These are phyloP conservation scores for Suillus decipiens DNA, from an alignment of 768 basidiomycete genomes.

Conservation along the genomic window DNA sequence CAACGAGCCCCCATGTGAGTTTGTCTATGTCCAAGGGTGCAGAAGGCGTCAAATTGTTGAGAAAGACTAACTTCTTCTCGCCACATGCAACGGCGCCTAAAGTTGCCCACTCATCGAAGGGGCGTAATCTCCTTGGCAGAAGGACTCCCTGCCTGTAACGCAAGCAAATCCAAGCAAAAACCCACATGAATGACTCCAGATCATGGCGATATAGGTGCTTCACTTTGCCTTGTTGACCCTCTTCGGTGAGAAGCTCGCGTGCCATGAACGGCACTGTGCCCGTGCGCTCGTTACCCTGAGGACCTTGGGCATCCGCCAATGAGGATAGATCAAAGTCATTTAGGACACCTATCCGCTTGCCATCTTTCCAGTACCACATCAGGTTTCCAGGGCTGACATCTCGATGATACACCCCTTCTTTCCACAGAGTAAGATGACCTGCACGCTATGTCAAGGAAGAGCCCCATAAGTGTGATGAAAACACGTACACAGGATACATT, in stretches of 20 bases:
- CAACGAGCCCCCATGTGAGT: no score
- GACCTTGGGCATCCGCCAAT: neutral
- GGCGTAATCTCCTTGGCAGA: neutral
- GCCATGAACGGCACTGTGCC: neutral
- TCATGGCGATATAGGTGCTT: neutral
- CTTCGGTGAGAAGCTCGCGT: neutral
- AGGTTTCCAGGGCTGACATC: neutral
- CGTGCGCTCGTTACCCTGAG: neutral
- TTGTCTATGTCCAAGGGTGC: no score
- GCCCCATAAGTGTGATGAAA: neutral
- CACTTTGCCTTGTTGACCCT: neutral
- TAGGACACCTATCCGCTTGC: neutral
- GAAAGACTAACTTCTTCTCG: neutral
- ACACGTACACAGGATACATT: neutral
- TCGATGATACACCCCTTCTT: neutral
- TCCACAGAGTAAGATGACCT: neutral
- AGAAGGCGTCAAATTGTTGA: no score
- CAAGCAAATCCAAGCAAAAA: neutral
- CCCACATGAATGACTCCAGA: neutral
- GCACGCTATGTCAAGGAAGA: neutral
- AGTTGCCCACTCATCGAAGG: neutral
- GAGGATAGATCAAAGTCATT: neutral
- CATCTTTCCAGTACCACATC: neutral
- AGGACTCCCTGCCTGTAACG: neutral
- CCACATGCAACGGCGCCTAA: neutral